Base-by-base conservation (phyloP, 1,284 basidiomycete genomes). In the Pascua sp. region DNA sequence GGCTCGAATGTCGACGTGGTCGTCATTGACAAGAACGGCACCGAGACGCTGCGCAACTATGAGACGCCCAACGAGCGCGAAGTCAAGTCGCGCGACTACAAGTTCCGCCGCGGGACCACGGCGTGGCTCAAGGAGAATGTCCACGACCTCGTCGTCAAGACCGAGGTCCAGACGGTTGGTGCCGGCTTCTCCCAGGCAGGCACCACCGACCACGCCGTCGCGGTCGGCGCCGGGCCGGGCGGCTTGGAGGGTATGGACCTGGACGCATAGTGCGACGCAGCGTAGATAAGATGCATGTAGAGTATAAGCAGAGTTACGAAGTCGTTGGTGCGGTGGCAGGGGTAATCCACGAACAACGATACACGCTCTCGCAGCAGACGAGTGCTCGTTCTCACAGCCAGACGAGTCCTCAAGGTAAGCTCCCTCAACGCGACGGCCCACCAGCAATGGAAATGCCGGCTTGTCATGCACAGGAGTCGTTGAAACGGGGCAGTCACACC, bases 1-100 rank as follows among this genome's bases (percentile, higher is more conserved):
- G 96, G 96, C 51, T 93, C 90, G 17, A 98, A 99, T 74, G 87
- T 98, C 67, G 96, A 99, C 75, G 94, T 94, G 0, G 95, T 92
- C 74, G 85, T 98, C 59, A 96, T 99, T 78, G 91, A 89, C 11
- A 85, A 86, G 53, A 78, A 81, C 53, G 80, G 86, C 65, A 92
- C 91, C 0, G 90, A 93, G 76, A 92, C 88, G 86, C 79, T 96
- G 63, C 83, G 96, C 67, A 91, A 96, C 80, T 86, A 90, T 76
- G 84, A 89, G 78, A 93, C 83, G 81, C 95, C 90, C n/a, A 96
- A 96, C 76, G 85, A 90, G 71, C 85, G 92, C 64, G 80, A 77
- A 4, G 47, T 70, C 41, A 96, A 96, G 77, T 91, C 94, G 75
- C 82, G 86, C 57, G 83, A 82, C 59, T 95, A 95, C 79, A 84